Evolutionary conservation across 805 yeast species (phyloP).

Genomic region (Cyberlindnera subsufficiens): DNA sequence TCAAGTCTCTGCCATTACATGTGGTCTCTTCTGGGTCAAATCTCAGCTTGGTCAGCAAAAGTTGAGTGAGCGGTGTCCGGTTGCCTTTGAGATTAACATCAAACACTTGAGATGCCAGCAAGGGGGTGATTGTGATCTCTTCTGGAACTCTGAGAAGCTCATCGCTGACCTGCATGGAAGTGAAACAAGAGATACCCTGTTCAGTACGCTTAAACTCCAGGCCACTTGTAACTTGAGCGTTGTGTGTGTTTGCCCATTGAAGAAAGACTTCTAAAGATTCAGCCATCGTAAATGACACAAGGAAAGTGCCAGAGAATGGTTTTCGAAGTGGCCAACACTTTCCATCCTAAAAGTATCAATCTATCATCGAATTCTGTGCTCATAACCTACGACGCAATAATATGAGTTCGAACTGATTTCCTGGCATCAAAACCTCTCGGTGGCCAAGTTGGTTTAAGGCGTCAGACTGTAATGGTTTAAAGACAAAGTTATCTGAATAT

Average conservation of each 20-base stretch:
- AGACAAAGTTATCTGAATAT: conserved; percentile 35
- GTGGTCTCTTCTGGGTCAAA: conserved; percentile 25
- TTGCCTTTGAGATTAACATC: conserved; percentile 8
- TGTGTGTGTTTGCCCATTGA: conserved; percentile 34
- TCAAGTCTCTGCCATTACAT: conserved; percentile 5
- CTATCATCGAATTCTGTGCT: too few species aligned
- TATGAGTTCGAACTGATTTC: neutral
- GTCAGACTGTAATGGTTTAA: conserved; percentile 35
- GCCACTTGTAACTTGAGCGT: conserved; percentile 29
- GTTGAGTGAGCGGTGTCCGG: conserved; percentile 22
- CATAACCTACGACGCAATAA: too few species aligned
- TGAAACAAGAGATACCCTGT: conserved; percentile 32
- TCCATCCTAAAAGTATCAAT: too few species aligned
- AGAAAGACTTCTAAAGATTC: conserved; percentile 13
- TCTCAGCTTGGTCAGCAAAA: conserved; percentile 37
- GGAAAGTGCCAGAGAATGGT: too few species aligned
- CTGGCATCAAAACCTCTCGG: conserved; percentile 26
- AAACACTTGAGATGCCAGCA: conserved; percentile 28
- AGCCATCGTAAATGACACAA: conserved; percentile 1
- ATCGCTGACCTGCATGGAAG: conserved; percentile 6
- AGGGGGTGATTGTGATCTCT: conserved; percentile 31
- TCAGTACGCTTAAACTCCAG: conserved; percentile 28
- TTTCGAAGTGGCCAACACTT: too few species aligned
- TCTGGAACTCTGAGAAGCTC: conserved; percentile 35
- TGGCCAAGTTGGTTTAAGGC: conserved; percentile 42